phyloP scores from a whole-genome alignment of 1,284 basidiomycete species.

The Exobasidium cylindrosporum region DNA sequence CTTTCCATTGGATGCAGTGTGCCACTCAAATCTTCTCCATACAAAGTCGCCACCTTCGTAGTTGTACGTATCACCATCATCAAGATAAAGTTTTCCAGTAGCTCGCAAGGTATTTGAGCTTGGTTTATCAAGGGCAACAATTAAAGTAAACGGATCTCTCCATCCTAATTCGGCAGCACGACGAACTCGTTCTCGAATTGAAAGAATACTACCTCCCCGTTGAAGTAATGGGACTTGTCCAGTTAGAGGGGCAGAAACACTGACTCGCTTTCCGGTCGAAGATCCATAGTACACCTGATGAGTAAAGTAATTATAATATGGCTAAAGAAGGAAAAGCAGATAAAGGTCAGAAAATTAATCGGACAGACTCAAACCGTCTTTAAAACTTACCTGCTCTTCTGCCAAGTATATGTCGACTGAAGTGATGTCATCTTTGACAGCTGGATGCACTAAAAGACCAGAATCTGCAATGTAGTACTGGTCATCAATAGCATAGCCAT shows the following conservation, averaged over 20 bases:
- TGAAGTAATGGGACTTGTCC: conserved; percentile 76
- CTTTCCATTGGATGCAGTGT: not conserved
- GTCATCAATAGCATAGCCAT: conserved; percentile 83
- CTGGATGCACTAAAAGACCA: conserved; percentile 87
- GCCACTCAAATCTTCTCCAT: conserved; percentile 55
- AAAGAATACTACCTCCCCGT: conserved; percentile 85
- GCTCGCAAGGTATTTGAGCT: conserved; percentile 58
- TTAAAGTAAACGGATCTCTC: conserved; percentile 87
- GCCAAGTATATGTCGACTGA: conserved; percentile 78
- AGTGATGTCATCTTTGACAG: conserved; percentile 71
- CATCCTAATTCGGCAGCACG: conserved; percentile 83
- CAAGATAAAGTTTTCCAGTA: conserved; percentile 83
- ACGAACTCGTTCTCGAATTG: conserved; percentile 80
- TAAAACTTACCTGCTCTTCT: conserved; percentile 68
- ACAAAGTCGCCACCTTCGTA: conserved; percentile 76
- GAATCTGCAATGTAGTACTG: conserved; percentile 89
- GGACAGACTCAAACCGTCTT: not conserved
- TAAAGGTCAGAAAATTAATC: not conserved
- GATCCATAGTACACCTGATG: conserved; percentile 64
- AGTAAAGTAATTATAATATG: conserved; percentile 90
- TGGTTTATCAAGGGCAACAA: conserved; percentile 70
- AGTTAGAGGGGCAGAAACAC: conserved; percentile 62
- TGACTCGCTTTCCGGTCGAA: conserved; percentile 64
- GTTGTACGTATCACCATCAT: conserved; percentile 84
- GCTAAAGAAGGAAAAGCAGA: no score